phyloP scores from a whole-genome alignment of 1,284 basidiomycete genomes.

The Irpex sp. region DNA sequence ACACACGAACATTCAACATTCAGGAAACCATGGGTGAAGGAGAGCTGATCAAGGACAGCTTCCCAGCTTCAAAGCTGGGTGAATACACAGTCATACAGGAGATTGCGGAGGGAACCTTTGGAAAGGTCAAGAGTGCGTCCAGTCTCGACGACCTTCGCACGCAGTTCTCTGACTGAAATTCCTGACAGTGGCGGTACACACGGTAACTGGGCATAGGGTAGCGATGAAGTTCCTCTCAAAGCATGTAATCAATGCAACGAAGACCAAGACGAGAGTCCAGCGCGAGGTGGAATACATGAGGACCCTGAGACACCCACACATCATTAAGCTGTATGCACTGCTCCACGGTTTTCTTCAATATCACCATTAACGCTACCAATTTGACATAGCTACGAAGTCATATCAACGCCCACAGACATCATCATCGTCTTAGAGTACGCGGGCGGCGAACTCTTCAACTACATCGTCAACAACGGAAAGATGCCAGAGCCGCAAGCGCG shows the following conservation, averaged over 20 bases:
- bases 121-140: constrained; percentile 93
- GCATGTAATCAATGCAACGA: constrained; percentile 87
- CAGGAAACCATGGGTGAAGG: constrained; percentile 20
- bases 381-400: constrained; percentile 82
- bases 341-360: background rate
- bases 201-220: constrained; percentile 91
- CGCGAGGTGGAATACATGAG: constrained; percentile 96
- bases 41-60: constrained; percentile 19
- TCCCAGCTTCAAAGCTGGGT: constrained; percentile 64
- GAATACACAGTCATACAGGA: constrained; percentile 75
- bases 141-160: background rate
- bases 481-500: constrained; percentile 86
- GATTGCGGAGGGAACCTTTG: constrained; percentile 91
- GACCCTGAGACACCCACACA: constrained; percentile 88
- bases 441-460: constrained; percentile 93
- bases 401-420: constrained; percentile 89
- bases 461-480: constrained; percentile 86
- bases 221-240: constrained; percentile 99
- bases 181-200: constrained; percentile 83
- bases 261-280: constrained; percentile 90
- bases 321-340: constrained; percentile 84
- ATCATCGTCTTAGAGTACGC: constrained; percentile 96
- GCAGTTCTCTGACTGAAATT: background rate
- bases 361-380: constrained; percentile 5
- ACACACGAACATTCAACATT: background rate